Percentiles rank a stretch among this genome's conserved stretches.
Conservation (phyloP, 495 filamentous ascomycete genomes). For the Daldinia vernicosa region DNA sequence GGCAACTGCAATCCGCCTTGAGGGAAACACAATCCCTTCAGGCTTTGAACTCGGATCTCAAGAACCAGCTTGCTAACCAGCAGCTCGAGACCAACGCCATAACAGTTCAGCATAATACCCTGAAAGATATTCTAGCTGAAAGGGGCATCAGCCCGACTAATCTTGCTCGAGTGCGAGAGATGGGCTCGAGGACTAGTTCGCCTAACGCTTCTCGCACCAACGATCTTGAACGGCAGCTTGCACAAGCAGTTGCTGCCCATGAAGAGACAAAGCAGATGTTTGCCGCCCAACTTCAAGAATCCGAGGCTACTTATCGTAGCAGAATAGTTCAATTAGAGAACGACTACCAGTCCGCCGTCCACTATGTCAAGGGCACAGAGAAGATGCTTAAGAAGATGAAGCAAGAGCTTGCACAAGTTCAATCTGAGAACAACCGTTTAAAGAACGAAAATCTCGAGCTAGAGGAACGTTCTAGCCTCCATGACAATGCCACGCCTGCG, state of each 20-base stretch:
- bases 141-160: constrained; percentile 78
- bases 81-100: constrained; percentile 91
- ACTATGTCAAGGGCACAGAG: constrained; percentile 98
- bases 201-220: constrained; percentile 83
- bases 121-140: constrained; percentile 92
- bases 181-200: constrained; percentile 72
- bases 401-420: constrained; percentile 89
- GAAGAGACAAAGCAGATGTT: constrained; percentile 80
- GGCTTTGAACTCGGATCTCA: constrained; percentile 78
- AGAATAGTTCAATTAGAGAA: constrained; percentile 92
- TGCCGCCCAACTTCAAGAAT: constrained; percentile 81
- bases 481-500: constrained; percentile 53
- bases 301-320: constrained; percentile 84
- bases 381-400: constrained; percentile 99
- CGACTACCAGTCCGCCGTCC: constrained; percentile 99
- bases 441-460: constrained; percentile 78
- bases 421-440: constrained; percentile 81
- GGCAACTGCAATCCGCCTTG: constrained; percentile 84
- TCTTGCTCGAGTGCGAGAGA: constrained; percentile 55
- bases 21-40: constrained; percentile 81
- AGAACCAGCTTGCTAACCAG: constrained; percentile 78
- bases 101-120: constrained; percentile 85
- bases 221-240: constrained; percentile 91
- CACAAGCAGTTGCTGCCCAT: constrained; percentile 77
- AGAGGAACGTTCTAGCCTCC: constrained; percentile 58